phyloP scores from a whole-genome alignment of 768 basidiomycete species.

The Leccinum subgranulosum region DNA sequence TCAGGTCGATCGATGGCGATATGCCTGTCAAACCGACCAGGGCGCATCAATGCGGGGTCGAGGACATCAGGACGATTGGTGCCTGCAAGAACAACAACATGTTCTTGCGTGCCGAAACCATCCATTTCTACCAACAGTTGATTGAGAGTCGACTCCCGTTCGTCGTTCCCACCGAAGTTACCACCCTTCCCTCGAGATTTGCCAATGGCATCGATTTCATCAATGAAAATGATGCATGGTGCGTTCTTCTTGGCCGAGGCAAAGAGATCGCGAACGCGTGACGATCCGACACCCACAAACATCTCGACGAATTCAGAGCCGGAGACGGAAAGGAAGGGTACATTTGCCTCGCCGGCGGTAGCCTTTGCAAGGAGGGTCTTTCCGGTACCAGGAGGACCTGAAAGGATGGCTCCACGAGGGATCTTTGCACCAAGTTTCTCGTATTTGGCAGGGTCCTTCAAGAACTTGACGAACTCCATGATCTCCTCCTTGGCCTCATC shows the following conservation, averaged over 20 bases:
- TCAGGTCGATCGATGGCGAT: conserved; percentile 95
- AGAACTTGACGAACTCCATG: conserved; percentile 99
- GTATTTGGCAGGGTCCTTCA: conserved; percentile 93
- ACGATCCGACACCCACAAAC: conserved; percentile 99
- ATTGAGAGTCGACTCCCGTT: conserved; percentile 95
- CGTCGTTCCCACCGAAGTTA: conserved; percentile 91
- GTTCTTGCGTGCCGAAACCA: conserved; percentile 96
- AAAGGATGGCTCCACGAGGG: conserved; percentile 90
- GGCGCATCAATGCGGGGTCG: conserved; percentile 92
- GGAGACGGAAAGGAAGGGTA: conserved; percentile 97
- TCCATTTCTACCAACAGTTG: conserved; percentile 99
- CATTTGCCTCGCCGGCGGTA: conserved; percentile 95
- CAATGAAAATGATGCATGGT: conserved; percentile 97
- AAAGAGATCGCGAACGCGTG: conserved; percentile 95
- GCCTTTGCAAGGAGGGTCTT: conserved; percentile 98
- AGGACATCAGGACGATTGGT: conserved; percentile 97
- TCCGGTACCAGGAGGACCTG: conserved; percentile 96
- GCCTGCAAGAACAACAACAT: conserved; percentile 94
- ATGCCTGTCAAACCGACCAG: conserved; percentile 96
- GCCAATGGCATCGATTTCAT: conserved; percentile 99
- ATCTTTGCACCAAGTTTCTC: conserved; percentile 98
- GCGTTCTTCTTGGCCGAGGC: conserved; percentile 97
- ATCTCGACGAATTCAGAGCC: conserved; percentile 99
- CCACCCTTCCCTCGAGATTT: conserved; percentile 81
- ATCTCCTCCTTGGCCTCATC: conserved; percentile 99